phyloP scores from a whole-genome alignment of 1,284 basidiomycete genomes.

The Cryptococcus floricola region DNA sequence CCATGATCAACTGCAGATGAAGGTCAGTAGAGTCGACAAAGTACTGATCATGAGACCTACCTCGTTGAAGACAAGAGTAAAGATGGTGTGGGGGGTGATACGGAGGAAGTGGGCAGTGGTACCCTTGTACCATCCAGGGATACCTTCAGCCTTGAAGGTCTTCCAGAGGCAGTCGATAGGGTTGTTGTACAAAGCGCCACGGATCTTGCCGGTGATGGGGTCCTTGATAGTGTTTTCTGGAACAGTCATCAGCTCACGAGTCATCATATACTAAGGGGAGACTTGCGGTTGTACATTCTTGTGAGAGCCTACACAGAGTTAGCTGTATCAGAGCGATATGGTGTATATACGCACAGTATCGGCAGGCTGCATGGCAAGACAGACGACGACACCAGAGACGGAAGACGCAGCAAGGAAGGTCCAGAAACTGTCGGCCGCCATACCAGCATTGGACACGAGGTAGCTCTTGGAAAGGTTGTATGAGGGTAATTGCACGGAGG shows the following conservation, averaged over 20 bases:
- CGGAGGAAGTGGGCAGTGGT: conserved; percentile 87
- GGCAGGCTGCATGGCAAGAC: conserved; percentile 73
- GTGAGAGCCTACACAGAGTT: conserved; percentile 65
- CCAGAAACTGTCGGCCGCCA: conserved; percentile 70
- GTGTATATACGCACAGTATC: conserved; percentile 22
- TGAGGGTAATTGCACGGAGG: conserved; percentile 79
- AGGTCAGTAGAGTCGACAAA: too few species aligned
- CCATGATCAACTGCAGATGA: conserved; percentile 58
- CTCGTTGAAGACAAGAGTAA: conserved; percentile 82
- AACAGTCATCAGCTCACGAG: background rate
- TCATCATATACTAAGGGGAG: background rate
- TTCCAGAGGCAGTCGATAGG: conserved; percentile 96
- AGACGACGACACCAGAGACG: conserved; percentile 89
- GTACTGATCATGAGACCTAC: conserved; percentile 12
- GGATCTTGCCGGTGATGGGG: conserved; percentile 64
- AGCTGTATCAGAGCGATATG: background rate
- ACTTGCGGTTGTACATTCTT: conserved; percentile 82
- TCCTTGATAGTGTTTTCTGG: conserved; percentile 66
- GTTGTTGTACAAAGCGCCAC: conserved; percentile 79
- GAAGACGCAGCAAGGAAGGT: conserved; percentile 84
- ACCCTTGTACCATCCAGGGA: conserved; percentile 89
- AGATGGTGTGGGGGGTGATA: conserved; percentile 84
- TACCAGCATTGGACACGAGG: conserved; percentile 60
- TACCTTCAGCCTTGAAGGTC: conserved; percentile 84
- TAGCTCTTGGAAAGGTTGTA: conserved; percentile 89